A percentile compares a stretch with the other conserved stretches of the same genome.
These are phyloP conservation scores for Raphanus hybrid DNA, from an alignment of 441 rosid genomes.

Conservation along the genomic window DNA sequence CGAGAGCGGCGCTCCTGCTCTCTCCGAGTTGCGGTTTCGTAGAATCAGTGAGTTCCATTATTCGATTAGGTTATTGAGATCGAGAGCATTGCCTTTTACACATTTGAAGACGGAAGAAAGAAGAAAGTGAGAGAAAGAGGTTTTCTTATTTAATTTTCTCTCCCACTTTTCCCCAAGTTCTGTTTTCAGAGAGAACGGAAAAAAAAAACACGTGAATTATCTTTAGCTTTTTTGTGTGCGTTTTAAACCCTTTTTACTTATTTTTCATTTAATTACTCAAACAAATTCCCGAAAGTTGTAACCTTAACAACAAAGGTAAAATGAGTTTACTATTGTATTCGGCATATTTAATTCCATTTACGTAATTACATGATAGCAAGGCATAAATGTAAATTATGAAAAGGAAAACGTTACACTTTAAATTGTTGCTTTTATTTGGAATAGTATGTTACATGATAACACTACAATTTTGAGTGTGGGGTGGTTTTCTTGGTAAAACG, in stretches of 20 bases:
- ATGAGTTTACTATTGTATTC: not conserved
- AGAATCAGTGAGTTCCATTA: conserved; percentile 68
- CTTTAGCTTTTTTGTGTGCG: not conserved
- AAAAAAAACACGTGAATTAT: conserved; percentile 32
- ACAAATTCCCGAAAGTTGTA: not conserved
- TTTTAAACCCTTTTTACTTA: not conserved
- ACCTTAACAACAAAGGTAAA: conserved; percentile 1
- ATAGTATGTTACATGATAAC: not conserved
- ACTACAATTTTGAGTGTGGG: not conserved
- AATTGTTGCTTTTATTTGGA: not conserved
- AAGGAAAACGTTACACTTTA: not conserved
- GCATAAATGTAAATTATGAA: not conserved
- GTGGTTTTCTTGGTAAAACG: not conserved
- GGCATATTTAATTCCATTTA: not conserved
- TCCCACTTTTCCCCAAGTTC: conserved; percentile 41
- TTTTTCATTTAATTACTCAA: not conserved
- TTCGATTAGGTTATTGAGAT: conserved; percentile 44
- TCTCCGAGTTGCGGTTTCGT: conserved; percentile 36
- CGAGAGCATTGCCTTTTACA: conserved; percentile 41
- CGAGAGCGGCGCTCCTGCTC: conserved; percentile 17
- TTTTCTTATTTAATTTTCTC: conserved; percentile 32
- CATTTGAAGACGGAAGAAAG: conserved; percentile 32
- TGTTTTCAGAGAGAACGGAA: conserved; percentile 26
- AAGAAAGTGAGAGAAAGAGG: conserved; percentile 27
- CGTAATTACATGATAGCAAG: conserved; percentile 1